phyloP scores from a whole-genome alignment of 2,329 filamentous ascomycete species.

The Talaromyces sp. region DNA sequence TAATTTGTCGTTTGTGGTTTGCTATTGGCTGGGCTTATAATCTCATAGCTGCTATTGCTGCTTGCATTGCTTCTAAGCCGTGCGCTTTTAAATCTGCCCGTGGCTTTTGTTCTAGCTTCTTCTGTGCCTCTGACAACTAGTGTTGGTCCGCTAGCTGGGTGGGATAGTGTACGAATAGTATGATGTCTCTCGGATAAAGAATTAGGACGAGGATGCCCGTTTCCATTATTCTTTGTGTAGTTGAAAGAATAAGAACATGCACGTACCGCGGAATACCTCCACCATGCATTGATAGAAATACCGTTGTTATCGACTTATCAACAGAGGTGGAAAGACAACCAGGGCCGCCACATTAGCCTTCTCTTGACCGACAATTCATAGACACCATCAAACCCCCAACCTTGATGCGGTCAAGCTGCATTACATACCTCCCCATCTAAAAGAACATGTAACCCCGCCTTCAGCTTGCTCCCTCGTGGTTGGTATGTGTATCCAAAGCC shows the following conservation, averaged over 20 bases:
- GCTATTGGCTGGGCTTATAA: not conserved
- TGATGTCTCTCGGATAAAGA: not conserved
- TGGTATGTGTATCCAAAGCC: not conserved
- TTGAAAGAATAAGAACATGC: not conserved
- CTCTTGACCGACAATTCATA: slow-evolving; percentile 10
- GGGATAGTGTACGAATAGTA: not conserved
- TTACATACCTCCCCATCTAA: not conserved
- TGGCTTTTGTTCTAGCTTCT: slow-evolving; percentile 8
- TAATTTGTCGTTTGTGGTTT: not conserved
- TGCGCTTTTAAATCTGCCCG: slow-evolving; percentile 13
- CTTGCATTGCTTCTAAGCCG: slow-evolving; percentile 7
- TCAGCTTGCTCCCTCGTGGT: not conserved
- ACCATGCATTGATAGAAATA: not conserved
- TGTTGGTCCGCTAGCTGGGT: not conserved
- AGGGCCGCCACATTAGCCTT: slow-evolving; percentile 3
- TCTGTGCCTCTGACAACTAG: not conserved
- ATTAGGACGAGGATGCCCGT: not conserved
- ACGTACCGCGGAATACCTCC: not conserved
- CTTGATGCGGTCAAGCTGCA: slow-evolving; percentile 2
- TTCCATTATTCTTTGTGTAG: not conserved
- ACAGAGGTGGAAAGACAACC: not conserved
- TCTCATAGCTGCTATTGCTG: not conserved
- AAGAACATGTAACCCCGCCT: slow-evolving; percentile 6
- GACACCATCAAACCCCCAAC: not conserved
- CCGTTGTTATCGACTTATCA: not conserved